Evolutionary conservation across 2,329 filamentous ascomycete species (phyloP).

Genomic region (Talaromyces sp.): DNA sequence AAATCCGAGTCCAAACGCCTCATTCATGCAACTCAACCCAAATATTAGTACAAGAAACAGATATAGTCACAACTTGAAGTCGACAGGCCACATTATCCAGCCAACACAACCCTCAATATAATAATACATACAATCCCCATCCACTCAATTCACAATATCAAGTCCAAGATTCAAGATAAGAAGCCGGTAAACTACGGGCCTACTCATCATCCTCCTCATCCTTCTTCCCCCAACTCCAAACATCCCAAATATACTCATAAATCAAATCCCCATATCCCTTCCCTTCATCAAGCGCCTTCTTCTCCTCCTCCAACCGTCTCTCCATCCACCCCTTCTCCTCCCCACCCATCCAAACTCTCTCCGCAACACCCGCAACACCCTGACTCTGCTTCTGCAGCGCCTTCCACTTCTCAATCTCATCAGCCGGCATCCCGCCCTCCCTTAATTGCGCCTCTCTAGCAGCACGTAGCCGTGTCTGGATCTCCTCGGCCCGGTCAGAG

Average conservation of each 20-base stretch:
- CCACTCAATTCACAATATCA: neutral
- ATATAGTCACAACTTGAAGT: constrained; percentile 4
- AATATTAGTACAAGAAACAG: constrained; percentile 17
- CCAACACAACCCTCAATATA: no score
- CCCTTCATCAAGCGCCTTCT: constrained; percentile 45
- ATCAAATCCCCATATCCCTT: constrained; percentile 51
- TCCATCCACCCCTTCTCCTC: constrained; percentile 50
- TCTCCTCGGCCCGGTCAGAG: constrained; percentile 36
- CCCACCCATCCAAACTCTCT: constrained; percentile 45
- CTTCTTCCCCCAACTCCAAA: constrained; percentile 45
- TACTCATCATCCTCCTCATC: constrained; percentile 23
- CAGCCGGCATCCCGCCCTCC: constrained; percentile 18
- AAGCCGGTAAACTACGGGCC: neutral
- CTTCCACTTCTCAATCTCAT: constrained; percentile 40
- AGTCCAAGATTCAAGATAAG: no score
- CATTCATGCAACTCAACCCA: constrained; percentile 17
- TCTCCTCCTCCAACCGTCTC: constrained; percentile 44
- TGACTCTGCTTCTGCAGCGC: constrained; percentile 33
- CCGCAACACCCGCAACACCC: constrained; percentile 29
- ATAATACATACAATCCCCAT: no score
- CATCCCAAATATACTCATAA: constrained; percentile 50
- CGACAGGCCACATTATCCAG: neutral
- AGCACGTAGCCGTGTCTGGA: constrained; percentile 35
- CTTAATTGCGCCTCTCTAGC: constrained; percentile 31
- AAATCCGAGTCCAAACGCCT: constrained; percentile 16